Evolutionary conservation across 2,329 filamentous ascomycete species (phyloP), one percentile per base, ranked within the genome.

Genomic region (Grosmannia huntii): DNA sequence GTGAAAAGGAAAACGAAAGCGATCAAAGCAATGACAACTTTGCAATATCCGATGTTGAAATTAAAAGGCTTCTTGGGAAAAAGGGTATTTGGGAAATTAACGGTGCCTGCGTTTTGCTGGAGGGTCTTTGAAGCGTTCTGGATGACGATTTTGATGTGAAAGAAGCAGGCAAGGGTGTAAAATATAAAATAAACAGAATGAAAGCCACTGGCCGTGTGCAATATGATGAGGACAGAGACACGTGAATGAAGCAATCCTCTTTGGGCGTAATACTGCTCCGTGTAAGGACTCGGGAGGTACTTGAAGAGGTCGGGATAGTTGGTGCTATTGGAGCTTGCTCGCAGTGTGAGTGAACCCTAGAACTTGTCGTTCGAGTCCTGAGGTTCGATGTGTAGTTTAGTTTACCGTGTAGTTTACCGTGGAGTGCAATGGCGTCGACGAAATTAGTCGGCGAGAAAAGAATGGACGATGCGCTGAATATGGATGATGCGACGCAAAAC

Each of bases 81-180:
- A 53, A 23, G 52, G 52, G 52, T 54, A 54, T 54, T 36, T 36
- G 52, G 25, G 46, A 31, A 55, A 41, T 55, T 55, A 55, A 55
- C 53, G 9, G 25, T 38, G 31, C 19, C n/a, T 41, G 52, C 25
- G 48, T 50, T 28, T 23, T 28, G 52, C 52, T 44, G 19, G 2
- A 4, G 14, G 23, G 7, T 10, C 33, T 19, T 27, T 25, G 23
- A 23, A 38, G 21, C 36, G 53, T 55, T 21, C 53, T 25, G 36
- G 27, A 21, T 21, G 21, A 48, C 38, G 38, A 48, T 46, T 38
- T 27, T 12, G 53, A 19, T 21, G 38, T 25, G 23, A 33, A 31
- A 25, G 33, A 53, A 36, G 51, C 25, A 28, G 23, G 28, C 25
- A 14, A 48, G 33, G 27, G 25, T 5, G 31, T 19, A 31, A 28